Evolutionary conservation across 192 early-diverging fungal species (phyloP), one percentile per base, ranked within the genome.

Genomic region (Coemansia asiatica): DNA sequence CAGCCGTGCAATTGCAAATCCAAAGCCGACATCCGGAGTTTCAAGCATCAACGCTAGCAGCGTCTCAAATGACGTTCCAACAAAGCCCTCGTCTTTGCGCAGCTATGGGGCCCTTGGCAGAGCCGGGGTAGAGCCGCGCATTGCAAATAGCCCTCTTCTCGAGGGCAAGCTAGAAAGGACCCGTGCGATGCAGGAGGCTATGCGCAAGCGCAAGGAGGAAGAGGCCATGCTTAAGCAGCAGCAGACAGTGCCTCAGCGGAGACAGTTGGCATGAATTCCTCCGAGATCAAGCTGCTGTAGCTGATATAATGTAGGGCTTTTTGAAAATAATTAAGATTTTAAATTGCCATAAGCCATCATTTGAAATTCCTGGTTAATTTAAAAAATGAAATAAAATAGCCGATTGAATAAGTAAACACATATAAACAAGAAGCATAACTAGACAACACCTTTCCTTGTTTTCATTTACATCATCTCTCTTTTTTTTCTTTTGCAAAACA

Each of bases 171-270:
- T 72, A 31, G 78, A 74, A 12, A 55, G 40, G 66, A 47, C 69
- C 15, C 78, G 78, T 33, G 31, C 64, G 18, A 48, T 68, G 59
- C 78, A 68, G 31, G 69, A 75, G 49, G 44, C 64, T 16, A 64
- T 71, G 44, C 49, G 60, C n/a, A 67, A 68, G 66, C 62, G 46
- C 13, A 56, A 67, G 4, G 72, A 60, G 15, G 69, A 74, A 47
- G 36, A 66, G 0, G 46, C 47, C 16, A 63, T 60, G 58, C 36
- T 15, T 15, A 35, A 60, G 38, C 58, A 58, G 26, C 65, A 67
- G 56, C 77, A 80, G 40, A 64, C 77, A 5, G 66, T 80, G 16
- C 69, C 77, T 6, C 77, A 71, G 62, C 72, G 69, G 69, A 58
- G 69, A 35, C 69, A 56, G 12, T 36, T 53, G 23, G 60, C 36